These are phyloP conservation scores for Capsicum chinense DNA, from an alignment of 257 asterid species.

Conservation along the genomic window DNA sequence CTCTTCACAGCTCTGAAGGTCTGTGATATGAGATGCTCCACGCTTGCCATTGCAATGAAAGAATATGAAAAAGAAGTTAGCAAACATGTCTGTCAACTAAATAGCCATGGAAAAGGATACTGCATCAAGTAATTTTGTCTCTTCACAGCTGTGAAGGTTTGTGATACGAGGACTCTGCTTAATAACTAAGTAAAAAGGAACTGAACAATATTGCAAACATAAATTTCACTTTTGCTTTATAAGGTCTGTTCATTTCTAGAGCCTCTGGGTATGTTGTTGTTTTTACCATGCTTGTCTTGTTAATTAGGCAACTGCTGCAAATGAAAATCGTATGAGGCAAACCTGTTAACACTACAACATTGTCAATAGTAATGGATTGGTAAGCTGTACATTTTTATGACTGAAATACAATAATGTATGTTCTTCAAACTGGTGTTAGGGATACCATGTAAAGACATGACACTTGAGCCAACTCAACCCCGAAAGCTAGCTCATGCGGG, in stretches of 20 bases:
- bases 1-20: slow-evolving; percentile 15
- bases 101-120: not conserved
- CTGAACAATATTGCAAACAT: not conserved
- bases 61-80: not conserved
- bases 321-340: not conserved
- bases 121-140: not conserved
- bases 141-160: slow-evolving; percentile 13
- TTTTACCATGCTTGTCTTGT: not conserved
- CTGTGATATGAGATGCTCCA: not conserved
- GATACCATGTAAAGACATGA: not conserved
- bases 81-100: not conserved
- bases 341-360: not conserved
- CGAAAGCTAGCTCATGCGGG: no score
- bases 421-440: not conserved
- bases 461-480: no score
- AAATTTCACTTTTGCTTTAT: not conserved
- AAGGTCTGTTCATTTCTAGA: not conserved
- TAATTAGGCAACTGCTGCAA: not conserved
- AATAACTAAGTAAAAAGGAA: not conserved
- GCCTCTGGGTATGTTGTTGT: not conserved
- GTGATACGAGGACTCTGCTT: not conserved
- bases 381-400: not conserved
- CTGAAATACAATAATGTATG: not conserved
- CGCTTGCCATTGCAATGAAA: not conserved
- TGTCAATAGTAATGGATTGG: not conserved